phyloP scores from a whole-genome alignment of 192 early-diverging fungal species.

The Coemansia sp. region DNA sequence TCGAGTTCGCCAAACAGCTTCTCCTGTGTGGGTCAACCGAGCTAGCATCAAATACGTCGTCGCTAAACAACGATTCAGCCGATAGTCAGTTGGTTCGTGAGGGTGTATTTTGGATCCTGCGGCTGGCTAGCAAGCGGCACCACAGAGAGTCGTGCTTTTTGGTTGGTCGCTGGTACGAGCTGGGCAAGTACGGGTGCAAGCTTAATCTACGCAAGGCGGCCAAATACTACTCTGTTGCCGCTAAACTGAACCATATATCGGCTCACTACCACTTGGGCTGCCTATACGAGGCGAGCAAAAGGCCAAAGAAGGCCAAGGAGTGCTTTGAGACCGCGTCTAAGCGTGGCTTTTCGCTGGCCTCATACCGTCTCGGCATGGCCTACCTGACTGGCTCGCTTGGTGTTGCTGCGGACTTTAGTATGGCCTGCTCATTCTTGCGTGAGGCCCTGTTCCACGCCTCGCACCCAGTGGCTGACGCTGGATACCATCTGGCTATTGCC shows the following conservation, averaged over 20 bases:
- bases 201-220: constrained; percentile 37
- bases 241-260: constrained; percentile 33
- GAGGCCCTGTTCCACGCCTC: constrained; percentile 50
- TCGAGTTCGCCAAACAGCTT: constrained; percentile 70
- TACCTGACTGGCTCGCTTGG: constrained; percentile 51
- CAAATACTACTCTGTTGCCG: constrained; percentile 41
- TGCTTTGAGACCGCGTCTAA: constrained; percentile 49
- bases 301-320: constrained; percentile 39
- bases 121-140: constrained; percentile 45
- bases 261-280: constrained; percentile 44
- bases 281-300: constrained; percentile 32
- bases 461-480: constrained; percentile 55
- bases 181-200: constrained; percentile 53
- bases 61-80: constrained; percentile 20
- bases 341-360: constrained; percentile 43
- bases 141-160: constrained; percentile 46
- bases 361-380: constrained; percentile 51
- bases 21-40: constrained; percentile 52
- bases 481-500: constrained; percentile 43
- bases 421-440: constrained; percentile 54
- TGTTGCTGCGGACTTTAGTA: constrained; percentile 48
- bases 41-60: constrained; percentile 29
- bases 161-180: constrained; percentile 55
- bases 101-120: constrained; percentile 56
- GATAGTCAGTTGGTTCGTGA: constrained; percentile 50